Conservation (phyloP, 2,329 filamentous ascomycete genomes). For the Cercospora sojina region DNA sequence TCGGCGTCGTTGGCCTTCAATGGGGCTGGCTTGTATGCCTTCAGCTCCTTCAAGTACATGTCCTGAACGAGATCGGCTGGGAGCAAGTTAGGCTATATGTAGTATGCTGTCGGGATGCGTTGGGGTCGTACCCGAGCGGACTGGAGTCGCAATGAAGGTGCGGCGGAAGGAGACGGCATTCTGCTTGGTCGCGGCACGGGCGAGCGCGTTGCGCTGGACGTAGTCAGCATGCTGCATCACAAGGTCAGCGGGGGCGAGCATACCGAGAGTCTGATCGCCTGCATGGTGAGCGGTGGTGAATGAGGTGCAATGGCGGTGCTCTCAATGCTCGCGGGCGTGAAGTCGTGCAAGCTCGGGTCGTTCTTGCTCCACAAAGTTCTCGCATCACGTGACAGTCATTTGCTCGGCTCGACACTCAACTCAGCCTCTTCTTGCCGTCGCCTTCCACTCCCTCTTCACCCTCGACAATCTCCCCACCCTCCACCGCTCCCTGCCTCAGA, state of each 20-base stretch:
- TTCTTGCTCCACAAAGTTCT: conserved; percentile 8
- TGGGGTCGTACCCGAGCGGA: conserved; percentile 57
- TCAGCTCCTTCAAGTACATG: conserved; percentile 94
- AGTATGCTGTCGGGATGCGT: conserved; percentile 19
- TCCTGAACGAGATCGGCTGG: conserved; percentile 96
- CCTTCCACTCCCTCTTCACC: conserved; percentile 21
- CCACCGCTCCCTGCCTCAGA: conserved; percentile 29
- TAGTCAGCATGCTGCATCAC: conserved; percentile 35
- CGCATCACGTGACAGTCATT: not conserved
- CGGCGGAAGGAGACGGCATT: conserved; percentile 56
- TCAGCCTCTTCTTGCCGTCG: conserved; percentile 8
- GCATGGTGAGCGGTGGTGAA: conserved; percentile 45
- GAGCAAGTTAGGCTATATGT: not conserved
- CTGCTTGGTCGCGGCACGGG: conserved; percentile 60
- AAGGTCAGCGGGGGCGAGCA: conserved; percentile 20
- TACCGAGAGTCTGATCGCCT: conserved; percentile 63
- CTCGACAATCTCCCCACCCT: conserved; percentile 22
- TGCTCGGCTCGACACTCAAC: not conserved
- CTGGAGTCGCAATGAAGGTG: conserved; percentile 61
- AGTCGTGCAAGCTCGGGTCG: conserved; percentile 7
- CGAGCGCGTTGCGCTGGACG: conserved; percentile 59
- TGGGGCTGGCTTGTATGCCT: conserved; percentile 83
- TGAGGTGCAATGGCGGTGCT: conserved; percentile 1
- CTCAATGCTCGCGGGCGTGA: conserved; percentile 8
- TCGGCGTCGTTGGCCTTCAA: conserved; percentile 85